Conservation (phyloP, 2,329 filamentous ascomycete genomes). For the Penicillium hesseltinei region DNA sequence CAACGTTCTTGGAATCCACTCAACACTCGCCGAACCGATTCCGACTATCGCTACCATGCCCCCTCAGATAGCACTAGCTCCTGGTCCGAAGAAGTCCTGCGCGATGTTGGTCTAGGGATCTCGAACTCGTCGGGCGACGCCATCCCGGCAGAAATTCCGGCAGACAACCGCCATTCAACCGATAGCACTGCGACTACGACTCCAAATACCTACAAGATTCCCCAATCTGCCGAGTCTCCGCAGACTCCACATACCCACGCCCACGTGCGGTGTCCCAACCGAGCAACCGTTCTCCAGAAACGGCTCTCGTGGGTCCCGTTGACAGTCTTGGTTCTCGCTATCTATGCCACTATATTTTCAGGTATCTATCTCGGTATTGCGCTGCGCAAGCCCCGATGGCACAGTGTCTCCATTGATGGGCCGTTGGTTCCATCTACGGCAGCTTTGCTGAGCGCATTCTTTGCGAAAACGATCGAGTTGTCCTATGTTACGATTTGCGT, state of each 20-base stretch:
- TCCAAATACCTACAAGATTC: not conserved
- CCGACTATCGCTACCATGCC: slow-evolving; percentile 13
- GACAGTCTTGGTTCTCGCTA: slow-evolving; percentile 36
- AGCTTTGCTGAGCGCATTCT: slow-evolving; percentile 63
- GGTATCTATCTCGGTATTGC: slow-evolving; percentile 63
- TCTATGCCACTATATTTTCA: slow-evolving; percentile 40
- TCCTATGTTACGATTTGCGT: slow-evolving; percentile 77
- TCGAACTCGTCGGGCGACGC: slow-evolving; percentile 11
- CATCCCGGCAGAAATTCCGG: not conserved
- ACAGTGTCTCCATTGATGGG: slow-evolving; percentile 50
- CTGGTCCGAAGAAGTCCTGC: slow-evolving; percentile 19
- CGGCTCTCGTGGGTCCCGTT: slow-evolving; percentile 37
- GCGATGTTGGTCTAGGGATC: slow-evolving; percentile 23
- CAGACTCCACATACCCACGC: slow-evolving; percentile 14
- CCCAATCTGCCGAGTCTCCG: slow-evolving; percentile 2
- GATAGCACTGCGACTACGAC: slow-evolving; percentile 1
- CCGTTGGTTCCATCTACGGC: slow-evolving; percentile 61
- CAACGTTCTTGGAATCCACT: slow-evolving; percentile 22
- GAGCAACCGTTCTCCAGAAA: slow-evolving; percentile 29
- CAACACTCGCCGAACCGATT: slow-evolving; percentile 10
- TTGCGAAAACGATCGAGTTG: slow-evolving; percentile 75
- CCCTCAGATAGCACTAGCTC: slow-evolving; percentile 9
- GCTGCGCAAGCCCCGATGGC: slow-evolving; percentile 60
- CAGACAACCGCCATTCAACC: slow-evolving; percentile 3
- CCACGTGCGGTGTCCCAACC: slow-evolving; percentile 29